These are phyloP conservation scores for Apiotrichum brassicae DNA, from an alignment of 1,284 basidiomycete genomes.

Conservation along the genomic window DNA sequence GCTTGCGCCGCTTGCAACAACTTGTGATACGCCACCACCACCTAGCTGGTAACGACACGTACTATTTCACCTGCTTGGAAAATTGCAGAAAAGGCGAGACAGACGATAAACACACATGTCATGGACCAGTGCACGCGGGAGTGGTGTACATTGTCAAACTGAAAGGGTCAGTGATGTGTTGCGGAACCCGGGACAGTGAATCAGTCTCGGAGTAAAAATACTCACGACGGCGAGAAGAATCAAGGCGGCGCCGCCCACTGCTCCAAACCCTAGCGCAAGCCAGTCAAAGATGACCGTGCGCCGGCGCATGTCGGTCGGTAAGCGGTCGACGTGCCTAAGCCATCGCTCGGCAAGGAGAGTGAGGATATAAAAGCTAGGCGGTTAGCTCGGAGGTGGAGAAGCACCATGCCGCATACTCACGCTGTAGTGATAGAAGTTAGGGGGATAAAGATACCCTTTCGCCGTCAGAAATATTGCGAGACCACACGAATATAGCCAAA, in stretches of 20 bases:
- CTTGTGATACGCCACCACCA: not conserved
- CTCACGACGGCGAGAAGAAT: conserved; percentile 47
- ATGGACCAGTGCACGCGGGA: conserved; percentile 50
- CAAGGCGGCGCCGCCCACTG: conserved; percentile 46
- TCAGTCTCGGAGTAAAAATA: not conserved
- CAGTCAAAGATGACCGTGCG: conserved; percentile 47
- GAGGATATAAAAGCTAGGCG: conserved; percentile 38
- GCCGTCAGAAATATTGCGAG: conserved; percentile 5
- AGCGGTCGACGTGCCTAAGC: conserved; percentile 49
- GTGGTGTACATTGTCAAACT: conserved; percentile 48
- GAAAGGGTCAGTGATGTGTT: not conserved
- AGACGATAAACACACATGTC: conserved; percentile 50
- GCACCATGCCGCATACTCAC: too few relatives aligned
- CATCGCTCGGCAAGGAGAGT: conserved; percentile 49
- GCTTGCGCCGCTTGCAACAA: too few relatives aligned
- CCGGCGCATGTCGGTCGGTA: conserved; percentile 48
- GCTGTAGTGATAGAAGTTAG: conserved; percentile 32
- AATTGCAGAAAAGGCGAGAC: conserved; percentile 49
- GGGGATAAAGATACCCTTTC: conserved; percentile 45
- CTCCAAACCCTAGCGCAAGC: conserved; percentile 47
- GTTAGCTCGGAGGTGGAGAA: too few relatives aligned
- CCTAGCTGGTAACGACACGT: conserved; percentile 15
- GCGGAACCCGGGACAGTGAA: not conserved
- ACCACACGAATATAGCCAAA: too few relatives aligned
- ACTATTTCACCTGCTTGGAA: conserved; percentile 50